Conservation (phyloP, 345 rosid species). For the Salix viminalis region DNA sequence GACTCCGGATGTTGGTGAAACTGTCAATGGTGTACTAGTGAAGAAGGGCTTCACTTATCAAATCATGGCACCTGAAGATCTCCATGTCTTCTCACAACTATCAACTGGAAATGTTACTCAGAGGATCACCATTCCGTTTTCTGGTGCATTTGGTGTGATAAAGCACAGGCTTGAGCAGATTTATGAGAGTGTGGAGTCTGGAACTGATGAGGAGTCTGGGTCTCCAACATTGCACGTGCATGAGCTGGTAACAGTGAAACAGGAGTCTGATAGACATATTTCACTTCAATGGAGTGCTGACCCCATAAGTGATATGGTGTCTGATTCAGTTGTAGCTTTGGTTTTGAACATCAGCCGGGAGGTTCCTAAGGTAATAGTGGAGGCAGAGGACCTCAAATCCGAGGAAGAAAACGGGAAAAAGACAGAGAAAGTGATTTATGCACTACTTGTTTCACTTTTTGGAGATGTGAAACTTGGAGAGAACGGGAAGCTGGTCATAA, state of each 20-base stretch:
- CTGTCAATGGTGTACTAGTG: conserved; percentile 73
- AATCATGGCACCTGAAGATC: conserved; percentile 97
- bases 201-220: conserved; percentile 68
- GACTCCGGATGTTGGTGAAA: conserved; percentile 74
- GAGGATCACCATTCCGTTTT: conserved; percentile 73
- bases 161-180: conserved; percentile 80
- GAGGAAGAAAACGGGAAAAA: conserved; percentile 68
- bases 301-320: conserved; percentile 89
- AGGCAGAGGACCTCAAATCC: conserved; percentile 48
- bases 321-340: conserved; percentile 83
- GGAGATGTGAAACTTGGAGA: conserved; percentile 88
- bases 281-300: conserved; percentile 84
- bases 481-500: conserved; percentile 66
- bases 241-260: conserved; percentile 66
- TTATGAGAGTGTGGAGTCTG: conserved; percentile 70
- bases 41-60: conserved; percentile 95
- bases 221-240: conserved; percentile 61
- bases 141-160: conserved; percentile 76
- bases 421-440: conserved; percentile 72
- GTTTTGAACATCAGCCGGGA: conserved; percentile 70
- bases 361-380: conserved; percentile 67
- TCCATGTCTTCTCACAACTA: conserved; percentile 89
- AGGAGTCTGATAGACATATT: conserved; percentile 76
- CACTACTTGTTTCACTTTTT: conserved; percentile 79
- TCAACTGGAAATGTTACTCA: conserved; percentile 77